phyloP scores from a whole-genome alignment of 441 rosid species.

The Cnidoscolus chayamansa region DNA sequence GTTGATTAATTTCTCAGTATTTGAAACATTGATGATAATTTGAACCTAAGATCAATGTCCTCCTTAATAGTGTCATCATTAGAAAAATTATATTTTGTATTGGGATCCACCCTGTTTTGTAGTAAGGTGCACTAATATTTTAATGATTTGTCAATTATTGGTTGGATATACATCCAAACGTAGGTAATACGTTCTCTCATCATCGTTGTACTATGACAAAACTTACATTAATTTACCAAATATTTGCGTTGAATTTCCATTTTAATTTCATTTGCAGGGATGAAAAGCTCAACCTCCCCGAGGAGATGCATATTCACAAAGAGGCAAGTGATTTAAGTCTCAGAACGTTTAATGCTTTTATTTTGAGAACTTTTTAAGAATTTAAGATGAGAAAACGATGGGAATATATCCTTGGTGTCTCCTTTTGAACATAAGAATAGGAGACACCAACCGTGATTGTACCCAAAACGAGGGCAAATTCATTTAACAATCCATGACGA shows the following conservation, averaged over 20 bases:
- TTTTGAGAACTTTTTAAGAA: too few species aligned
- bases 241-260: neutral
- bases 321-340: slow-evolving; percentile 35
- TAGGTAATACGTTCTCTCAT: too few species aligned
- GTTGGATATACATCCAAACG: too few species aligned
- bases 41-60: neutral
- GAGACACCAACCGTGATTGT: too few species aligned
- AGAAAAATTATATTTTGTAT: too few species aligned
- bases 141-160: too few species aligned
- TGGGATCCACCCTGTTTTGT: too few species aligned
- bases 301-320: slow-evolving; percentile 53
- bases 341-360: too few species aligned
- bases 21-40: too few species aligned
- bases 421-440: too few species aligned
- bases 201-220: neutral
- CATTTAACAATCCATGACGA: neutral
- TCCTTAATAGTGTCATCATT: neutral
- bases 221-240: neutral
- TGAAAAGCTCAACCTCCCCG: slow-evolving; percentile 71
- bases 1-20: neutral
- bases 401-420: neutral
- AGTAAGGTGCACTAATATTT: too few species aligned
- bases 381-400: neutral
- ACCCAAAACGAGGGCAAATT: neutral
- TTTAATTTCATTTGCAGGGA: slow-evolving; percentile 45